These are phyloP conservation scores for Termitomyces sp. DNA, from an alignment of 768 basidiomycete species.

Conservation along the genomic window DNA sequence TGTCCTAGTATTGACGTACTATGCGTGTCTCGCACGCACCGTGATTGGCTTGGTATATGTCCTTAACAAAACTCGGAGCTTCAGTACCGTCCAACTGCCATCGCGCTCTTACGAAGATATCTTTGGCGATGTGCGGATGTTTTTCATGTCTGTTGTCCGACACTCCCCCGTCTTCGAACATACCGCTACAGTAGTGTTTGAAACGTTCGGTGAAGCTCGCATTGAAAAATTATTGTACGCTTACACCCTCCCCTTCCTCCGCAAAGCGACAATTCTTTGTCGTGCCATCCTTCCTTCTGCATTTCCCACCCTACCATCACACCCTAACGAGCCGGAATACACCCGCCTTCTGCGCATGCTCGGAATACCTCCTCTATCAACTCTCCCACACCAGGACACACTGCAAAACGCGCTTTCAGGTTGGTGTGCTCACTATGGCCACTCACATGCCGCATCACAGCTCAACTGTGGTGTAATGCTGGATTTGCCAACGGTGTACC, in stretches of 20 bases:
- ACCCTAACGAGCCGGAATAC: conserved; percentile 58
- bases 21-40: conserved; percentile 81
- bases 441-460: conserved; percentile 74
- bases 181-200: conserved; percentile 73
- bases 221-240: conserved; percentile 84
- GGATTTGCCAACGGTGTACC: conserved; percentile 82
- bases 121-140: conserved; percentile 84
- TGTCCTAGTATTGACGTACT: conserved; percentile 85
- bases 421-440: conserved; percentile 88
- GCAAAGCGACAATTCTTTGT: conserved; percentile 80
- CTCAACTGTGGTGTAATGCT: conserved; percentile 74
- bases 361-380: conserved; percentile 73
- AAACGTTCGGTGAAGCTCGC: conserved; percentile 75
- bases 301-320: conserved; percentile 47
- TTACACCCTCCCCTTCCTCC: conserved; percentile 89
- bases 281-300: conserved; percentile 65
- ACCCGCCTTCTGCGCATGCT: conserved; percentile 69
- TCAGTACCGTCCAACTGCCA: conserved; percentile 37
- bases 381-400: conserved; percentile 78
- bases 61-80: conserved; percentile 65
- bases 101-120: conserved; percentile 58
- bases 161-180: conserved; percentile 87
- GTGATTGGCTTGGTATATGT: conserved; percentile 84
- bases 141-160: conserved; percentile 87
- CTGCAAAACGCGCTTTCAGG: conserved; percentile 85